Evolutionary conservation across 1,284 basidiomycete species (phyloP).

Genomic region (Malassezia obtusa): DNA sequence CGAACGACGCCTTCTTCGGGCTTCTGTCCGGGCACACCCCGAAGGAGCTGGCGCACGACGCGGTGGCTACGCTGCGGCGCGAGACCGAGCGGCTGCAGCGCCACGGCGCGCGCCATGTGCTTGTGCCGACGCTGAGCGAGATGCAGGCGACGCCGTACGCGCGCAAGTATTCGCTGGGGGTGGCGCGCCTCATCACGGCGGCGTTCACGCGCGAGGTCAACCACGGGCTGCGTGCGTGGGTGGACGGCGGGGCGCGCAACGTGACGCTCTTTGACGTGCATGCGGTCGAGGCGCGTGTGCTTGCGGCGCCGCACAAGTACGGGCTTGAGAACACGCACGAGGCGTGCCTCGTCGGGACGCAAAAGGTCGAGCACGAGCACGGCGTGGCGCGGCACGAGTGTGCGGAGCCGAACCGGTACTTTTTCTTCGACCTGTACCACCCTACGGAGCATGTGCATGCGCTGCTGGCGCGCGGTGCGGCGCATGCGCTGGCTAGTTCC

Average conservation of each 20-base stretch:
- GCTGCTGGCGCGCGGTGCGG: slow-evolving; percentile 9
- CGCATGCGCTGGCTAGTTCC: not conserved
- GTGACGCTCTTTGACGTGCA: slow-evolving; percentile 4
- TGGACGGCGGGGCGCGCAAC: not conserved
- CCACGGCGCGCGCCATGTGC: slow-evolving; percentile 10
- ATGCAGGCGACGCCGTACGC: slow-evolving; percentile 1
- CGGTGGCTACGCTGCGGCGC: not conserved
- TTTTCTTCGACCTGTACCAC: slow-evolving; percentile 25
- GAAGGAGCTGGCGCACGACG: not conserved
- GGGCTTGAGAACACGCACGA: not conserved
- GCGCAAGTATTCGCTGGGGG: not conserved
- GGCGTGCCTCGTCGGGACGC: slow-evolving; percentile 19
- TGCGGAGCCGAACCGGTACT: slow-evolving; percentile 16
- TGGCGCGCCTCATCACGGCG: not conserved
- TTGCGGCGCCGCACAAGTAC: not conserved
- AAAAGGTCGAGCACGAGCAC: slow-evolving; percentile 9
- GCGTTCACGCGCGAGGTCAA: not conserved
- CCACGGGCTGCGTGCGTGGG: not conserved
- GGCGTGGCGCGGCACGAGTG: slow-evolving; percentile 13
- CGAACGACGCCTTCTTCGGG: slow-evolving; percentile 18
- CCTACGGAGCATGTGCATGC: slow-evolving; percentile 16
- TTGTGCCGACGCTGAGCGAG: slow-evolving; percentile 1
- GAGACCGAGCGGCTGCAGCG: slow-evolving; percentile 1
- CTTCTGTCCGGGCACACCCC: not conserved
- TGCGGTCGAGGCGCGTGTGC: not conserved